A percentile compares a stretch with the other conserved stretches of the same genome.
phyloP scores from a whole-genome alignment of 208 protist genomes.

The Trypanosoma caninum region DNA sequence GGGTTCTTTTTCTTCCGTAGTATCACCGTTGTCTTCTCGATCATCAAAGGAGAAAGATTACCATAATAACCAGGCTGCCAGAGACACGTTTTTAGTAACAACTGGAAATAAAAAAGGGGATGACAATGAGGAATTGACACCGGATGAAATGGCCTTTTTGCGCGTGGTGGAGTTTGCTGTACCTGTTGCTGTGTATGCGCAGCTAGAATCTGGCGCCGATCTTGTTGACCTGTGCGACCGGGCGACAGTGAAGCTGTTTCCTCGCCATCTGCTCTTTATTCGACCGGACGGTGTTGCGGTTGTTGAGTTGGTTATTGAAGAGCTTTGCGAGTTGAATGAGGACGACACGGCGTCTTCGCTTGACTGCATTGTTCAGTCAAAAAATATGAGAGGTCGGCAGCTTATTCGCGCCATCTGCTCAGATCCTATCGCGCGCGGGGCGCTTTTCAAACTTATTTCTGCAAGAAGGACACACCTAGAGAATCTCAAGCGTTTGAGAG shows the following conservation, averaged over 20 bases:
- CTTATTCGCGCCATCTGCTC: slow-evolving; percentile 12
- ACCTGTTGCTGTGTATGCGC: slow-evolving; percentile 9
- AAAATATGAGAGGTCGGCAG: slow-evolving; percentile 2
- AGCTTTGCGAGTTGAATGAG: slow-evolving; percentile 24
- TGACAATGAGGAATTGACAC: slow-evolving; percentile 12
- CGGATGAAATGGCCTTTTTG: slow-evolving; percentile 13
- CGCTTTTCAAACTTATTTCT: slow-evolving; percentile 15
- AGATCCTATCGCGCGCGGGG: slow-evolving; percentile 8
- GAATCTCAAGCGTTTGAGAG: not conserved
- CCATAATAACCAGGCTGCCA: not conserved
- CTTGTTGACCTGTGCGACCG: slow-evolving; percentile 16
- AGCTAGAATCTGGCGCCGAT: slow-evolving; percentile 7
- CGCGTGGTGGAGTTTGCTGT: slow-evolving; percentile 23
- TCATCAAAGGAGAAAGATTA: slow-evolving; percentile 1
- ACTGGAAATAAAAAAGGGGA: not conserved
- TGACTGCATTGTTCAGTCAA: slow-evolving; percentile 11
- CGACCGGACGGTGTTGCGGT: slow-evolving; percentile 19
- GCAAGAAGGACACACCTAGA: slow-evolving; percentile 9
- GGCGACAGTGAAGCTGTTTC: slow-evolving; percentile 22
- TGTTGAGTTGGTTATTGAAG: slow-evolving; percentile 23
- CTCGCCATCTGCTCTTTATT: slow-evolving; percentile 19
- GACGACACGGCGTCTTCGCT: slow-evolving; percentile 4
- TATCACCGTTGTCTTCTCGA: slow-evolving; percentile 12
- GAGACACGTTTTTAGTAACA: not conserved
- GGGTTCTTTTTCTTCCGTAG: not conserved